Evolutionary conservation across 306 rosid genomes (phyloP).

Genomic region (Dalbergia cultrata): DNA sequence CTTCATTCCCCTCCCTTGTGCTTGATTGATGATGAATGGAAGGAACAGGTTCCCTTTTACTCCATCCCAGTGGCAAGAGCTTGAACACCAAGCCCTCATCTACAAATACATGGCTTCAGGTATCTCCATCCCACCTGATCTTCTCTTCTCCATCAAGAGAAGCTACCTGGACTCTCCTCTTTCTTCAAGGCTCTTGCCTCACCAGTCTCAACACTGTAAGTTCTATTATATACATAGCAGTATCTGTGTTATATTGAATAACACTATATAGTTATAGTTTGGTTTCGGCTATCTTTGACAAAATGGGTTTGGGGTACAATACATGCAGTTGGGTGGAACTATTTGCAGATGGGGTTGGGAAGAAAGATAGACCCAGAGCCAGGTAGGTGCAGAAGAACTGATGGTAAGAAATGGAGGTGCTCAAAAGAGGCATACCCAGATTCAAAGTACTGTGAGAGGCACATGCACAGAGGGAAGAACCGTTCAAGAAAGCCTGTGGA

Average conservation of each 20-base stretch:
- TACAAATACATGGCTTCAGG: conserved; percentile 98
- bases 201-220: conserved; percentile 76
- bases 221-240: background rate
- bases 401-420: conserved; percentile 98
- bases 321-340: conserved; percentile 93
- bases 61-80: conserved; percentile 97
- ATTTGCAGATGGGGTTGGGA: conserved; percentile 87
- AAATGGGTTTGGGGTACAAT: conserved; percentile 11
- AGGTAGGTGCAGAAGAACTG: conserved; percentile 98
- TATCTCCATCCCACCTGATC: conserved; percentile 90
- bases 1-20: too few species aligned
- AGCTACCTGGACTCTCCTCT: conserved; percentile 68
- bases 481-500: conserved; percentile 99
- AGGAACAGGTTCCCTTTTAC: conserved; percentile 85
- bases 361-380: conserved; percentile 98
- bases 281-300: background rate
- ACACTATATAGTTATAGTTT: conserved; percentile 5
- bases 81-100: conserved; percentile 96
- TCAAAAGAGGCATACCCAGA: conserved; percentile 94
- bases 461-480: conserved; percentile 99
- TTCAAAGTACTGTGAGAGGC: conserved; percentile 98
- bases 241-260: background rate
- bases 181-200: conserved; percentile 70
- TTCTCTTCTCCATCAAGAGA: conserved; percentile 75
- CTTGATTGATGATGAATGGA: conserved; percentile 55